phyloP scores from a whole-genome alignment of 495 filamentous ascomycete species.

The Collariella sp. region DNA sequence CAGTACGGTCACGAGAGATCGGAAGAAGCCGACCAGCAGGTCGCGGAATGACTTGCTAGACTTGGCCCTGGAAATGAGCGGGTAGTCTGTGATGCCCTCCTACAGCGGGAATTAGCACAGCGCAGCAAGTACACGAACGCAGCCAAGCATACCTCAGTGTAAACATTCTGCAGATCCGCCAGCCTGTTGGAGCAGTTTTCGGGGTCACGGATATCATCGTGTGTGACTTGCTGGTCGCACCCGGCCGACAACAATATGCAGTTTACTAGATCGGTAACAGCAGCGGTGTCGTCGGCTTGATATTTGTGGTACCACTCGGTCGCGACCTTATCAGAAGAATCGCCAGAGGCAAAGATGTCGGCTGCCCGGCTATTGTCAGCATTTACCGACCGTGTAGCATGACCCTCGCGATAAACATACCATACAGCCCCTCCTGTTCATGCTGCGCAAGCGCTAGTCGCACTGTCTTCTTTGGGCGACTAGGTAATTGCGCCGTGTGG shows the following conservation, averaged over 20 bases:
- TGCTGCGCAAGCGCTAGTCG: constrained; percentile 40
- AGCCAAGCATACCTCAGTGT: constrained; percentile 49
- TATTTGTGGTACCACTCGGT: constrained; percentile 72
- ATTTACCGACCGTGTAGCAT: background rate
- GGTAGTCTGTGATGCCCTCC: constrained; percentile 79
- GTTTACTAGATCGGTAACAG: constrained; percentile 78
- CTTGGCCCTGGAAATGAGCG: constrained; percentile 75
- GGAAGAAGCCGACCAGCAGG: constrained; percentile 68
- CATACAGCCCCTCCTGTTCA: constrained; percentile 64
- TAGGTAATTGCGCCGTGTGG: constrained; percentile 47
- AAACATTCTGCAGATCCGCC: constrained; percentile 70
- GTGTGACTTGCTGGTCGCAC: constrained; percentile 61
- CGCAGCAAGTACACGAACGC: constrained; percentile 18
- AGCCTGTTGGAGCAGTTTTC: constrained; percentile 66
- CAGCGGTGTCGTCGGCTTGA: constrained; percentile 53
- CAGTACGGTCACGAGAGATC: constrained; percentile 60
- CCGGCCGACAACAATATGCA: constrained; percentile 79
- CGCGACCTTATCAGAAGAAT: constrained; percentile 64
- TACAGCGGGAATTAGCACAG: constrained; percentile 20
- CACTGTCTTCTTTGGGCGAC: constrained; percentile 52
- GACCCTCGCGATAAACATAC: constrained; percentile 37
- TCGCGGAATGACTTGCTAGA: constrained; percentile 63
- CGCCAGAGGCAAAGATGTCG: constrained; percentile 69
- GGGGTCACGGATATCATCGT: constrained; percentile 74
- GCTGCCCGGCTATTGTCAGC: constrained; percentile 41